These are phyloP conservation scores for Mycena rosella DNA, from an alignment of 768 basidiomycete species.

Conservation along the genomic window DNA sequence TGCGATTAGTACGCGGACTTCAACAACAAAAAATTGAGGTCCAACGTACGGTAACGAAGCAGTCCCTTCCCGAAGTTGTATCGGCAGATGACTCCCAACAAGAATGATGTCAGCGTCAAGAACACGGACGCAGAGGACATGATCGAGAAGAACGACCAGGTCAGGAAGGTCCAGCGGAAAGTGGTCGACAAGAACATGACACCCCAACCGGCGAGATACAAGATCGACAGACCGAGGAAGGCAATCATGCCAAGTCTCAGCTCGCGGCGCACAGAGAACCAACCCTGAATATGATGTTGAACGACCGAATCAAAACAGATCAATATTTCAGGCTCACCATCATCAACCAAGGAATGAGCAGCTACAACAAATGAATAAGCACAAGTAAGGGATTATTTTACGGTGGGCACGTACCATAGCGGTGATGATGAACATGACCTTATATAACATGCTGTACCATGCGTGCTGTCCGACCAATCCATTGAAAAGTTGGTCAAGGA, in stretches of 20 bases:
- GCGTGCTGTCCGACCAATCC: conserved; percentile 71
- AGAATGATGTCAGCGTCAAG: conserved; percentile 65
- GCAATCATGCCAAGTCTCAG: conserved; percentile 66
- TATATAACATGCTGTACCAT: conserved; percentile 61
- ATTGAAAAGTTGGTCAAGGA: conserved; percentile 83
- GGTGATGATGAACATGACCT: conserved; percentile 66
- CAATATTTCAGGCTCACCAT: conserved; percentile 52
- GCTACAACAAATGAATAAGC: conserved; percentile 47
- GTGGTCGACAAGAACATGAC: conserved; percentile 79
- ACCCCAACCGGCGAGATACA: conserved; percentile 78
- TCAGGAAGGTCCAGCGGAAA: conserved; percentile 82
- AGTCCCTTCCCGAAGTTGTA: conserved; percentile 86
- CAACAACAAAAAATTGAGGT: background rate
- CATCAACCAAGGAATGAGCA: conserved; percentile 79
- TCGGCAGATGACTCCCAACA: conserved; percentile 76
- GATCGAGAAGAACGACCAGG: conserved; percentile 81
- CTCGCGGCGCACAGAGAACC: conserved; percentile 82
- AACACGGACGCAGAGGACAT: conserved; percentile 70
- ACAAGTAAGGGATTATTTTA: background rate
- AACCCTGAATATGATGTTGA: conserved; percentile 61
- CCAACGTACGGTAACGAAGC: conserved; percentile 69
- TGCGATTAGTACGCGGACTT: conserved; percentile 30
- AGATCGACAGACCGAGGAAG: conserved; percentile 71
- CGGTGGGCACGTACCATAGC: conserved; percentile 63
- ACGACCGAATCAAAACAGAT: background rate